Base-by-base conservation (phyloP, 1,139 yeast species). In the Saccharomycopsis hybrid region DNA sequence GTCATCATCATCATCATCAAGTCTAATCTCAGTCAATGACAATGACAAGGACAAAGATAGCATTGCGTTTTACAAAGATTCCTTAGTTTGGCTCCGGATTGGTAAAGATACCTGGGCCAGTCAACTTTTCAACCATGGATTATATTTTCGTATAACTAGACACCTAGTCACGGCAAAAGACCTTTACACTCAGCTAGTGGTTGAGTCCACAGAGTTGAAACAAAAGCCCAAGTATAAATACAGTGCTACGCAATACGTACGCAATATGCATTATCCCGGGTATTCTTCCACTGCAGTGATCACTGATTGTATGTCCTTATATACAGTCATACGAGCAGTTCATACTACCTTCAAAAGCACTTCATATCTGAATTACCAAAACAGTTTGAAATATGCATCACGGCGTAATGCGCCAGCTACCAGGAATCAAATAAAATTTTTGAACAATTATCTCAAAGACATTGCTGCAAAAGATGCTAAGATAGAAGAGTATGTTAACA, bases 381-480 rank as follows among this genome's bases (percentile, higher is more conserved):
- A 11, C 8, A 32, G 11, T 11, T 24, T 42, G 4, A 42, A 33
- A 42, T 30, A 18, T n/a, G 36, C 44, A 4, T 30, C 5, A 18
- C 31, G 44, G 44, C n/a, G 44, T 4, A 13, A n/a, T 8, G 11
- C 38, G 31, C 25, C 44, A 5, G 44, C 44, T 3, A 42, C 44
- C 4, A 4, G 30, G 25, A 31, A 24, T 31, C 44, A 42, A 32
- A 42, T 30, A 24, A 13, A n/a, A 32, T 32, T 42, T 32, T 8
- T 32, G 35, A 11, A 32, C 11, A 32, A 32, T 8, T 8, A 32
- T 8, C 35, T 32, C 35, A 32, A 32, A 11, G 11, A 32, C 8
- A 32, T 32, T 11, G 35, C 35, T 32, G 35, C 35, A 32, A 32
- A 32, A 32, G 11, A 8, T 32, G 18, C 18, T 18, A 18, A 18